phyloP scores from a whole-genome alignment of 768 basidiomycete genomes.

The Mycena crocata region DNA sequence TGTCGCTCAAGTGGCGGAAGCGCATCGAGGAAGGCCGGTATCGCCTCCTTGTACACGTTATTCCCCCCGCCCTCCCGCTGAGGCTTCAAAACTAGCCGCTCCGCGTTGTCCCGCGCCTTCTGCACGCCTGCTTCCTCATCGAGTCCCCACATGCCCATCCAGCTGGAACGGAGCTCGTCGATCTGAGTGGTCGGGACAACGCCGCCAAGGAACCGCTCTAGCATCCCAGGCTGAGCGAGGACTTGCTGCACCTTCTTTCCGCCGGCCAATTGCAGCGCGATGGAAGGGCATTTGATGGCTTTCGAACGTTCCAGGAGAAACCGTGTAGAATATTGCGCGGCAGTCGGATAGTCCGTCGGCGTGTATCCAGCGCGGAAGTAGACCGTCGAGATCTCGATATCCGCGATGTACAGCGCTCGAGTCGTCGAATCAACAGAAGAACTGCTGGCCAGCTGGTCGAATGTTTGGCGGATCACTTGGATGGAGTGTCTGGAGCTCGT shows the following conservation, averaged over 20 bases:
- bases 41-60: conserved; percentile 89
- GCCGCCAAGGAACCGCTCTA: conserved; percentile 75
- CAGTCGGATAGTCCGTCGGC: conserved; percentile 81
- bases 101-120: conserved; percentile 62
- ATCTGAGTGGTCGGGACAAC: conserved; percentile 54
- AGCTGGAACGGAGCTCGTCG: conserved; percentile 73
- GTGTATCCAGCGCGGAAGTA: conserved; percentile 94
- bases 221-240: conserved; percentile 75
- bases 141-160: conserved; percentile 92
- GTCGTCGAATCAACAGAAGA: conserved; percentile 64
- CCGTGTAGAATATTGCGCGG: conserved; percentile 76
- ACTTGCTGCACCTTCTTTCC: conserved; percentile 96
- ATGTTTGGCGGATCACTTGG: conserved; percentile 78
- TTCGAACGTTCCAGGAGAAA: conserved; percentile 81
- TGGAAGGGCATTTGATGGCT: conserved; percentile 93
- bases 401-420: conserved; percentile 55
- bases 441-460: conserved; percentile 72
- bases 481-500: conserved; percentile 71
- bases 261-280: conserved; percentile 94
- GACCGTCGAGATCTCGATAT: conserved; percentile 83
- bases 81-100: conserved; percentile 88
- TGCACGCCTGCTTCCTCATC: conserved; percentile 63
- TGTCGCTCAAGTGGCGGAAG: conserved; percentile 71
- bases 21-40: conserved; percentile 78
- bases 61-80: conserved; percentile 99